These are phyloP conservation scores for Teunomyces panamensis DNA, from an alignment of 805 yeast genomes.

Conservation along the genomic window DNA sequence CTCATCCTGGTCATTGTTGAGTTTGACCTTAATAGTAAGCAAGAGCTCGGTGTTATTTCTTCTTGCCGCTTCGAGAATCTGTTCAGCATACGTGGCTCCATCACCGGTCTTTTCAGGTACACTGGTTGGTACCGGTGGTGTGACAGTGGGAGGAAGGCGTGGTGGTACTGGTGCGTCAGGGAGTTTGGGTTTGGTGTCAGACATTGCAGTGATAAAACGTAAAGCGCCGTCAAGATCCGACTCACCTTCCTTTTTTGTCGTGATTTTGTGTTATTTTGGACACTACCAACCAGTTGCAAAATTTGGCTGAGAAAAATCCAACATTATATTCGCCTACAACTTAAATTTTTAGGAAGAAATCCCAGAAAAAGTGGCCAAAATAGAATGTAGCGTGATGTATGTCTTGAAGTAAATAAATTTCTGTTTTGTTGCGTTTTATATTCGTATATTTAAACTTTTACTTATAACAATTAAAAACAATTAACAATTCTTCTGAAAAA, in stretches of 20 bases:
- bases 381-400: too few relatives aligned
- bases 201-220: background rate
- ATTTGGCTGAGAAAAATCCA: background rate
- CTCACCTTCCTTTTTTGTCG: background rate
- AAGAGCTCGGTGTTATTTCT: slow-evolving; percentile 82
- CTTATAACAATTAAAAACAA: background rate
- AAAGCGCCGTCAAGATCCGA: slow-evolving; percentile 2
- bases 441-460: too few relatives aligned
- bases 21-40: slow-evolving; percentile 48
- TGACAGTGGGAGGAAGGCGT: background rate
- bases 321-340: too few relatives aligned
- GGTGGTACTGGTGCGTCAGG: background rate
- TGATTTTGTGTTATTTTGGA: slow-evolving; percentile 1
- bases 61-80: slow-evolving; percentile 81
- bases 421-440: too few relatives aligned
- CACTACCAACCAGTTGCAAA: background rate
- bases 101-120: background rate
- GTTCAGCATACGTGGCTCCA: slow-evolving; percentile 77
- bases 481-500: background rate
- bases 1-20: slow-evolving; percentile 36
- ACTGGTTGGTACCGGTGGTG: slow-evolving; percentile 1
- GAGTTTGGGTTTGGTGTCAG: background rate
- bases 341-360: too few relatives aligned
- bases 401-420: too few relatives aligned
- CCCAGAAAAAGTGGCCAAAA: too few relatives aligned